Percentiles rank a stretch among this genome's conserved stretches.
Evolutionary conservation across 2,329 filamentous ascomycete species (phyloP).

Genomic region (Hortaea sp.): DNA sequence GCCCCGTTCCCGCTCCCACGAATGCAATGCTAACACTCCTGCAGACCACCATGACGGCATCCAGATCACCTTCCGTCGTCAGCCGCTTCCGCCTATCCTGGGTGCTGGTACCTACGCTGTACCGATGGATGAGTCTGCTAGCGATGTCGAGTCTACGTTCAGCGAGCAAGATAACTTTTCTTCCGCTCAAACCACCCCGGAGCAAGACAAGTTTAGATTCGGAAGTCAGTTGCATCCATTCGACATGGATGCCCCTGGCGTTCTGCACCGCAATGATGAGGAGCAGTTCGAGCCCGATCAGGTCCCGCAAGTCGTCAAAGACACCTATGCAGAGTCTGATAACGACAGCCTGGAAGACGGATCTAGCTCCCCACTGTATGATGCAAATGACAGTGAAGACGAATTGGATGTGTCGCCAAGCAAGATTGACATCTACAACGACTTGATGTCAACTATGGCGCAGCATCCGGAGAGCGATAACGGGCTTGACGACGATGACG

Average conservation of each 20-base stretch:
- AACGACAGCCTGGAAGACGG: constrained; percentile 2
- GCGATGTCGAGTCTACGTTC: constrained; percentile 9
- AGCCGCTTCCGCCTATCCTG: not conserved
- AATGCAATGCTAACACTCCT: not conserved
- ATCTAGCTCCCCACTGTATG: not conserved
- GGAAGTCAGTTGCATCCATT: constrained; percentile 17
- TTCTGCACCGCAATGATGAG: no score
- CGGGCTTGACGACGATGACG: not conserved
- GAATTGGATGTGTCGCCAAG: not conserved
- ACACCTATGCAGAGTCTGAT: constrained; percentile 7
- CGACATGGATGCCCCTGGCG: constrained; percentile 6
- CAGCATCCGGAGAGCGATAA: not conserved
- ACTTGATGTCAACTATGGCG: no score
- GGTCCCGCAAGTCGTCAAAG: constrained; percentile 2
- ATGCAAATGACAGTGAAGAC: not conserved
- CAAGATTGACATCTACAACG: no score
- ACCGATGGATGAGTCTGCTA: constrained; percentile 8
- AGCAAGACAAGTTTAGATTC: constrained; percentile 12
- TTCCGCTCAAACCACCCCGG: constrained; percentile 21
- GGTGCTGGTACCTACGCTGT: not conserved
- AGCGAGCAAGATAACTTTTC: constrained; percentile 6
- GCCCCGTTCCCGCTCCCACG: not conserved
- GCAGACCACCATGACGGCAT: constrained; percentile 19
- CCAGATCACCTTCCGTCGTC: constrained; percentile 11
- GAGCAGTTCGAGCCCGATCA: not conserved